Percentiles rank a stretch among this genome's conserved stretches.
These are phyloP conservation scores for Aspergillus fructus DNA, from an alignment of 2,329 filamentous ascomycete genomes.

Conservation along the genomic window DNA sequence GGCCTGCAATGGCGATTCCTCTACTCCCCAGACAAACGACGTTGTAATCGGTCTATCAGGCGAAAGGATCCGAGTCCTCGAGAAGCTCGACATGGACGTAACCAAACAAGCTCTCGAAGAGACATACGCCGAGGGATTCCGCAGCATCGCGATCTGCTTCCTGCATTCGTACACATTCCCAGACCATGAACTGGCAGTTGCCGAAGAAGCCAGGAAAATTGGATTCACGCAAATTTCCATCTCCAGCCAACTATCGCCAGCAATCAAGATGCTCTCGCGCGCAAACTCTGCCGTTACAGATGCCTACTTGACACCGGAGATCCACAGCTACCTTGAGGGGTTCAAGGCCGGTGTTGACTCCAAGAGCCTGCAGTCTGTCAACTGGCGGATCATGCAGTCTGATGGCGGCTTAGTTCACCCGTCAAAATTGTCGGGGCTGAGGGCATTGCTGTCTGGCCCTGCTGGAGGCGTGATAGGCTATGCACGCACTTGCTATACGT, in stretches of 20 bases:
- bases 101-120: constrained; percentile 63
- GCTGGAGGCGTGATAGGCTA: constrained; percentile 92
- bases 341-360: constrained; percentile 43
- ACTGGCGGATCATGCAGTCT: constrained; percentile 83
- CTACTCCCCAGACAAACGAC: constrained; percentile 63
- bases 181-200: constrained; percentile 76
- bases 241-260: constrained; percentile 73
- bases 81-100: constrained; percentile 57
- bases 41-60: constrained; percentile 54
- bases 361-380: constrained; percentile 72
- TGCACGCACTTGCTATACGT: constrained; percentile 80
- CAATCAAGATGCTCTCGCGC: constrained; percentile 78
- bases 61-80: constrained; percentile 69
- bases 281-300: constrained; percentile 76
- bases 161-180: constrained; percentile 91
- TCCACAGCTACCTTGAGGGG: constrained; percentile 61
- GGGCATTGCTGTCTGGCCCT: constrained; percentile 84
- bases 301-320: constrained; percentile 76
- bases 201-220: constrained; percentile 73
- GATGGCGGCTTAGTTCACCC: constrained; percentile 67
- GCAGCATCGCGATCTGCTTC: constrained; percentile 69
- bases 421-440: constrained; percentile 72
- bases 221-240: constrained; percentile 77
- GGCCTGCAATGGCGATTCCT: constrained; percentile 28
- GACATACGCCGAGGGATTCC: constrained; percentile 58